Base-by-base conservation (phyloP, 352 stramenopile genomes). In the Phytophthora ramorum region DNA sequence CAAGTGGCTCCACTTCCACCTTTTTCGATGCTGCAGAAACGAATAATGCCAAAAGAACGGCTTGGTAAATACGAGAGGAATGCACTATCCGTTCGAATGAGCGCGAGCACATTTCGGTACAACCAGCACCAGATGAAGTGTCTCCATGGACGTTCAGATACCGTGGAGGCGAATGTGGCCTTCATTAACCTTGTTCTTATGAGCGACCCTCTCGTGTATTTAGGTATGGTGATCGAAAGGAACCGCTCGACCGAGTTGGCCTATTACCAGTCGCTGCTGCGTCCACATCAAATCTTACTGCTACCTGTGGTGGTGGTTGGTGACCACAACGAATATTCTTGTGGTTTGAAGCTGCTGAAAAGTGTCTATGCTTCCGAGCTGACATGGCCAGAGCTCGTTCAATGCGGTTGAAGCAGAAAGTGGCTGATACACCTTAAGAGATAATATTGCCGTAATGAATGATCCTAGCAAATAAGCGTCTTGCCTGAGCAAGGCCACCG, bases 131-230 rank as follows among this genome's bases (percentile, higher is more conserved):
- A 74, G 19, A 77, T 77, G 58, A 57, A 71, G 46, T 62, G 64
- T 37, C 35, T 77, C 0, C 58, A 74, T 19, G 40, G 58, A 1
- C 60, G 70, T 0, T 54, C 46, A 6, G 43, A 72, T 28, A 53
- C 61, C 10, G 61, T 79, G 9, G 60, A 74, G 26, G 63, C 63
- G 0, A 76, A 76, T 26, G 55, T 78, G 9, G 68, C 75, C 0
- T 75, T 81, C 35, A 78, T 81, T 62, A 84, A 78, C 30, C 49
- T 76, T 12, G 70, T 79, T 7, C 16, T 76, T 7, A 72, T 84
- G 73, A 84, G 73, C 20, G 73, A 81, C 32, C 76, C 76, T 3
- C 43, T 84, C 7, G 69, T 76, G 17, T 80, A 69, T 46, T 52
- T 73, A n/a, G 47, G 60, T 5, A 66, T 49, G 13, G 13, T 66